phyloP scores from a whole-genome alignment of 2,329 filamentous ascomycete species.

The Berkeleyomyces rouxiae region DNA sequence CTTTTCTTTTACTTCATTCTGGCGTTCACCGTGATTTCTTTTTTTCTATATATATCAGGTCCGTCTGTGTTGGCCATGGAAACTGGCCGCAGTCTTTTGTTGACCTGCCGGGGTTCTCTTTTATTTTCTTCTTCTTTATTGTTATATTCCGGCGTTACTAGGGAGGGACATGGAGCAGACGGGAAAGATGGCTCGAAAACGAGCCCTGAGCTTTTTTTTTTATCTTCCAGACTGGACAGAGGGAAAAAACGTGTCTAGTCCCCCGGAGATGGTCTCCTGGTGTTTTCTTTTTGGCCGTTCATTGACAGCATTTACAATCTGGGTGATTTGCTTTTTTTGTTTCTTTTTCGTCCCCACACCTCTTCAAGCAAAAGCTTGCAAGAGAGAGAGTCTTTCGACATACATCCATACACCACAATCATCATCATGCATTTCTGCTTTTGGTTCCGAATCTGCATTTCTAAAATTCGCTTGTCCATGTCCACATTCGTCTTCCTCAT shows the following conservation, averaged over 20 bases:
- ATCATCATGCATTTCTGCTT: neutral
- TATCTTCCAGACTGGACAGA: constrained; percentile 12
- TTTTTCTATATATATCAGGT: constrained; percentile 2
- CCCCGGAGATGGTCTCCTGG: constrained; percentile 10
- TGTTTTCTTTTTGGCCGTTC: constrained; percentile 16
- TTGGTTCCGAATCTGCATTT: neutral
- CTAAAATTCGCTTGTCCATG: too few relatives aligned
- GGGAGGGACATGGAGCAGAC: neutral
- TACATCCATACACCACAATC: too few relatives aligned
- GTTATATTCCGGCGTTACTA: neutral
- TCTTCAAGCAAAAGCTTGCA: too few relatives aligned
- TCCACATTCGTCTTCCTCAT: too few relatives aligned
- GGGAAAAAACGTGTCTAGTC: constrained; percentile 12
- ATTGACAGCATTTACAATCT: neutral
- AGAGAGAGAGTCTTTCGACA: too few relatives aligned
- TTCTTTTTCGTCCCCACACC: neutral
- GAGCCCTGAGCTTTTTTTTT: neutral
- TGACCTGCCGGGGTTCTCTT: neutral
- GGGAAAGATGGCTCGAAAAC: neutral
- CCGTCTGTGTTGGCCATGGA: neutral
- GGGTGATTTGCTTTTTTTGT: neutral
- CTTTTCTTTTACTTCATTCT: constrained; percentile 13
- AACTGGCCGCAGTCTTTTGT: neutral
- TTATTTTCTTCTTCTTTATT: constrained; percentile 3
- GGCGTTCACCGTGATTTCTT: constrained; percentile 9